These are phyloP conservation scores for Adansonia rubrostipa DNA, from an alignment of 441 rosid species.

Conservation along the genomic window DNA sequence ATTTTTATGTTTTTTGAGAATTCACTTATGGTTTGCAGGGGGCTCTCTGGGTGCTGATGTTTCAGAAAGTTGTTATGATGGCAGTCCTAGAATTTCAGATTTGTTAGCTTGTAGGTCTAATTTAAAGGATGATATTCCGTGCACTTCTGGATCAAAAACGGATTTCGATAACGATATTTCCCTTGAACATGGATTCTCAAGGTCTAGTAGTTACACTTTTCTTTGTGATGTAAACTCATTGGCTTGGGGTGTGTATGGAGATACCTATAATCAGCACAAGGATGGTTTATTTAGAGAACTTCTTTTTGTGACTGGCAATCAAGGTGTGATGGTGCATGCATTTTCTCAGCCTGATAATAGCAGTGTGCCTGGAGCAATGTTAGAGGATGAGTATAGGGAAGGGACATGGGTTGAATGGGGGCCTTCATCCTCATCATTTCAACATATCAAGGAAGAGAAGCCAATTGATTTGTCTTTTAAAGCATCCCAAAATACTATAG, in stretches of 20 bases:
- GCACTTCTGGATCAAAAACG: slow-evolving; percentile 54
- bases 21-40: slow-evolving; percentile 45
- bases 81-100: slow-evolving; percentile 46
- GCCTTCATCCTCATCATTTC: slow-evolving; percentile 46
- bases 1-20: slow-evolving; percentile 17
- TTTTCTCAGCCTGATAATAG: slow-evolving; percentile 54
- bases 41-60: slow-evolving; percentile 37
- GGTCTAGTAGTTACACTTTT: slow-evolving; percentile 50
- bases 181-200: slow-evolving; percentile 41
- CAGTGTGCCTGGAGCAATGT: slow-evolving; percentile 31
- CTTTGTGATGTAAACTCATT: slow-evolving; percentile 75
- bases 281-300: slow-evolving; percentile 74
- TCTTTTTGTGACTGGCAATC: slow-evolving; percentile 72
- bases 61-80: slow-evolving; percentile 37
- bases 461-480: slow-evolving; percentile 37
- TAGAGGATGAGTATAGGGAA: slow-evolving; percentile 50
- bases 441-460: slow-evolving; percentile 29
- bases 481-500: slow-evolving; percentile 36
- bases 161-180: slow-evolving; percentile 52
- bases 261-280: slow-evolving; percentile 62
- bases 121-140: slow-evolving; percentile 46
- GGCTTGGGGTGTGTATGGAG: slow-evolving; percentile 92
- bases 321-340: slow-evolving; percentile 86
- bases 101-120: slow-evolving; percentile 47
- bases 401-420: slow-evolving; percentile 98